Evolutionary conservation across 768 basidiomycete species (phyloP).

Genomic region (Leccinum uliginosum): DNA sequence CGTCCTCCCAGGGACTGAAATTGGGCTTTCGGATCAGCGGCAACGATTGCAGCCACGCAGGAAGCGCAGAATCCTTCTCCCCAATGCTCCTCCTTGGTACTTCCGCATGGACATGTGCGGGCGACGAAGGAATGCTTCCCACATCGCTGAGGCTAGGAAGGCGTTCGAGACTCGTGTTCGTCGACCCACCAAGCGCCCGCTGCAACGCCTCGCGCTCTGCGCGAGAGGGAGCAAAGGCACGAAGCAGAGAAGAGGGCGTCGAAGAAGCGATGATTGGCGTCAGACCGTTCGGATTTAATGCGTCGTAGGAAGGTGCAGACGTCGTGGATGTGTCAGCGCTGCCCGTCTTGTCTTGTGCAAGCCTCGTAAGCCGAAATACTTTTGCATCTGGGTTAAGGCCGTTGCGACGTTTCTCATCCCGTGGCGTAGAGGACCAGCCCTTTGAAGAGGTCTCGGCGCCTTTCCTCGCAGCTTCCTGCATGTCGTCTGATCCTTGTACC

Average conservation of each 20-base stretch:
- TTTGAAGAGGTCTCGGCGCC: conserved; percentile 32
- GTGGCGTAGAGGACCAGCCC: conserved; percentile 44
- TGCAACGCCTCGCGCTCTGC: conserved; percentile 83
- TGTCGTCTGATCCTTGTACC: conserved; percentile 14
- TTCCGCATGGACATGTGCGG: conserved; percentile 46
- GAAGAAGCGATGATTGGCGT: conserved; percentile 36
- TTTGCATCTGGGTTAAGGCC: conserved; percentile 85
- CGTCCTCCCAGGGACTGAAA: conserved; percentile 83
- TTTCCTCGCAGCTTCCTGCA: conserved; percentile 10
- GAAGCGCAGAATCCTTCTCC: conserved; percentile 36
- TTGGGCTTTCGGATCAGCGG: conserved; percentile 64
- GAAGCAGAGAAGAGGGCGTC: conserved; percentile 50
- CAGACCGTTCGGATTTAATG: conserved; percentile 60
- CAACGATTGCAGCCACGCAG: conserved; percentile 67
- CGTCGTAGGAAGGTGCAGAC: conserved; percentile 40
- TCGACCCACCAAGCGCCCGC: conserved; percentile 69
- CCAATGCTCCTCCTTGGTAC: conserved; percentile 17
- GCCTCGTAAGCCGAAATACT: conserved; percentile 59
- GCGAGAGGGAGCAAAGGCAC: conserved; percentile 85
- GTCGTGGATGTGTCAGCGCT: conserved; percentile 10
- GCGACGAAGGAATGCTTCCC: conserved; percentile 67
- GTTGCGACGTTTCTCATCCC: conserved; percentile 51
- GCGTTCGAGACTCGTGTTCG: conserved; percentile 72
- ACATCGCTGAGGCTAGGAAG: conserved; percentile 77
- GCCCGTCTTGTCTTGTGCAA: conserved; percentile 11